Conservation (phyloP, 495 filamentous ascomycete species). For the Aspergillus egyptiacus region DNA sequence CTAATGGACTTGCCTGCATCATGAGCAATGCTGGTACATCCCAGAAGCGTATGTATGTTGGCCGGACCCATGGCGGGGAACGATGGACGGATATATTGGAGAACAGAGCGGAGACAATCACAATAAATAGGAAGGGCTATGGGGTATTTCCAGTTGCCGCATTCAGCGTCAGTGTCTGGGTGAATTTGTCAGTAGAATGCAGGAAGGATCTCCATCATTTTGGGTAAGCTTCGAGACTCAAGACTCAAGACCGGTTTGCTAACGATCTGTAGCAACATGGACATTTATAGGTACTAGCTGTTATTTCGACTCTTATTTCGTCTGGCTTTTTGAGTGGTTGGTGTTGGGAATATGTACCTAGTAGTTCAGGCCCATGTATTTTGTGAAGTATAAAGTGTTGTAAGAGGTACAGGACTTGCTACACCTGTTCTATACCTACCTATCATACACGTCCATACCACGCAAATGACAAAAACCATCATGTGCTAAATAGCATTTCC, state of each 20-base stretch:
- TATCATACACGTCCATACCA: background rate
- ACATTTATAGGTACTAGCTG: constrained; percentile 1
- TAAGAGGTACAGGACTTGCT: too few relatives aligned
- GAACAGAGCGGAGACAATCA: constrained; percentile 38
- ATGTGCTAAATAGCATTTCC: too few relatives aligned
- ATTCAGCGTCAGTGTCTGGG: constrained; percentile 56
- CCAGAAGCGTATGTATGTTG: constrained; percentile 58
- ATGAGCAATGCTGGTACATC: constrained; percentile 47
- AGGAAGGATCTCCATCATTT: constrained; percentile 38
- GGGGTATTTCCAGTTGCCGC: constrained; percentile 48
- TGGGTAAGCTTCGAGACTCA: constrained; percentile 21
- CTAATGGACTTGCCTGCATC: constrained; percentile 51
- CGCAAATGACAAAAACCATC: too few relatives aligned
- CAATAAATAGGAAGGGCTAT: constrained; percentile 51
- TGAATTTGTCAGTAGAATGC: constrained; percentile 49
- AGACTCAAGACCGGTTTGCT: too few relatives aligned
- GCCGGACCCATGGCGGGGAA: constrained; percentile 49
- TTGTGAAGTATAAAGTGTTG: background rate
- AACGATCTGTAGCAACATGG: background rate
- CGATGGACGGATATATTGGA: constrained; percentile 58
- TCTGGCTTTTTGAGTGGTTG: background rate
- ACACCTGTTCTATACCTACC: background rate
- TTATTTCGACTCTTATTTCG: background rate
- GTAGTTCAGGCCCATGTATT: background rate
- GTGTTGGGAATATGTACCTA: background rate